phyloP scores from a whole-genome alignment of 108 stramenopile species.

The Cyclotella atomus region DNA sequence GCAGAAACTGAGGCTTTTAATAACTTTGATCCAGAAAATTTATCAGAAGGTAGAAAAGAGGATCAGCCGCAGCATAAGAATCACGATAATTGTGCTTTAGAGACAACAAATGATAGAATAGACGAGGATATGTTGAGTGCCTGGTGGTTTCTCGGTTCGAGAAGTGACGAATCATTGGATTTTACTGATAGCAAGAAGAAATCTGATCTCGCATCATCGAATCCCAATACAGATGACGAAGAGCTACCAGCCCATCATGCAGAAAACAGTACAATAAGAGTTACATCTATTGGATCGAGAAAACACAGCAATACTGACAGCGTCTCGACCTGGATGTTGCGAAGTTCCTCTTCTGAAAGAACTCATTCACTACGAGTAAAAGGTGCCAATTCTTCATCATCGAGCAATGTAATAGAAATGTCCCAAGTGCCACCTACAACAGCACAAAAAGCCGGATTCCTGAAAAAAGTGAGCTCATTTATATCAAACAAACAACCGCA shows the following conservation, averaged over 20 bases:
- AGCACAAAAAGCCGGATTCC: background rate
- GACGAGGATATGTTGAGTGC: constrained; percentile 19
- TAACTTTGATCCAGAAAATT: background rate
- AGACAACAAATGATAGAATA: constrained; percentile 21
- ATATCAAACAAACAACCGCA: background rate
- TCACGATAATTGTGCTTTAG: constrained; percentile 11
- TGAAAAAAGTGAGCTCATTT: background rate
- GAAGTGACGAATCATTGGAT: constrained; percentile 25
- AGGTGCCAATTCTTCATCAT: background rate
- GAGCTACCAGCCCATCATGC: background rate
- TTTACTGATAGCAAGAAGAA: background rate
- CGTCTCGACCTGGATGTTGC: background rate
- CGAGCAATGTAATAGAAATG: background rate
- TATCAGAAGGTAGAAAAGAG: background rate
- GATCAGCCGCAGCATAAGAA: background rate
- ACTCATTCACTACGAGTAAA: background rate
- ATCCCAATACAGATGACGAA: background rate
- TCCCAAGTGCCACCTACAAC: background rate
- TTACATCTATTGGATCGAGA: background rate
- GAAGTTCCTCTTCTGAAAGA: background rate
- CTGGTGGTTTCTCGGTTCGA: constrained; percentile 38
- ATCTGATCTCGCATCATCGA: background rate
- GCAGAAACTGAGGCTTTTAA: background rate
- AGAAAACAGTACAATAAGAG: background rate
- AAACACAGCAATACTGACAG: background rate